Evolutionary conservation across 129 eudicot species (phyloP), one percentile per base, ranked within the genome.

Genomic region (Calendula officinalis): DNA sequence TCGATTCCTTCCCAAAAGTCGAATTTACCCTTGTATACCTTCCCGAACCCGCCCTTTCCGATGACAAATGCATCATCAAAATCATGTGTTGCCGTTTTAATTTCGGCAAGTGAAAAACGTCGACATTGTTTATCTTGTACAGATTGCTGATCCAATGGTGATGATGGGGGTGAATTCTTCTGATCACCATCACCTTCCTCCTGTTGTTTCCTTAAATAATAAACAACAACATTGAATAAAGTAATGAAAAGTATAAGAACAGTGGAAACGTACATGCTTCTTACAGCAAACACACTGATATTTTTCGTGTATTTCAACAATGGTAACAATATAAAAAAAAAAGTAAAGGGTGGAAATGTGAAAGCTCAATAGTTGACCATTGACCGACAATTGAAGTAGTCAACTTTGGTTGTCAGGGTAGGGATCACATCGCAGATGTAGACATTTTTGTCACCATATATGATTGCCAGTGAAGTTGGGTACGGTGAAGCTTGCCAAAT

Each of bases 31-130:
- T 22, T 22, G 30, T 22, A 22, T 40, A 70, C 67, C 27, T 70
- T 70, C 22, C 67, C 67, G 9, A 70, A 70, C 45, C 67, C 67
- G 5, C 60, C 59, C 36, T 50, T 33, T 40, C 71, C 71, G 3
- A 66, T 35, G 1, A 66, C 49, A 10, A 70, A 48, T 2, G 37
- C 60, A 9, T 56, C 65, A 56, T 68, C 45, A 7, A 68, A 68
- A 13, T 68, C 60, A 4, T 68, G 13, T n/a, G 75, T 70, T 17
- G 65, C 50, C 37, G 43, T 43, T 22, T 22, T 22, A 22, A 22
- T 22, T 0, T 22, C 30, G 22, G 66, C 56, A 35, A 69, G 38
- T 15, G 66, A 69, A 57, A 69, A 69, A 46, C 58, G 58, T 6
- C 42, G 42, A 34, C 58, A 64, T 22, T 15, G 16, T 47, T 47